Percentiles rank a stretch among this genome's conserved stretches.
These are phyloP conservation scores for Podospora didyma DNA, from an alignment of 495 filamentous ascomycete genomes.

Conservation along the genomic window DNA sequence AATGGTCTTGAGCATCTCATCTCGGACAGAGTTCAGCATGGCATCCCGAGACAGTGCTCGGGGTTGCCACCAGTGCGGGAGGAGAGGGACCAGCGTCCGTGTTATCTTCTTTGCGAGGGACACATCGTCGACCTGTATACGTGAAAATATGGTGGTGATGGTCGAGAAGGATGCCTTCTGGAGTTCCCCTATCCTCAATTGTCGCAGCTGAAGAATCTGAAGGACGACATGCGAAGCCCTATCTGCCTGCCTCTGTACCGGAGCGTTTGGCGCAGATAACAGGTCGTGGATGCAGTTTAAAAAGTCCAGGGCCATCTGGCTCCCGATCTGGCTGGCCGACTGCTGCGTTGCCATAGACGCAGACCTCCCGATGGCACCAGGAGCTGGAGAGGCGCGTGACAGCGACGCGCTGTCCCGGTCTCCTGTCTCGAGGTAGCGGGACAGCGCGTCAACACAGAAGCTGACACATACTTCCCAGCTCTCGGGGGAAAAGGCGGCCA, in stretches of 20 bases:
- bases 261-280: slow-evolving; percentile 65
- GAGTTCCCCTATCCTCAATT: slow-evolving; percentile 51
- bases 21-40: slow-evolving; percentile 54
- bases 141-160: slow-evolving; percentile 66
- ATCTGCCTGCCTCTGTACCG: slow-evolving; percentile 55
- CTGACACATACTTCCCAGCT: slow-evolving; percentile 65
- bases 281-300: slow-evolving; percentile 63
- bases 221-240: slow-evolving; percentile 55
- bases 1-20: slow-evolving; percentile 64
- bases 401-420: slow-evolving; percentile 28
- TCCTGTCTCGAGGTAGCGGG: slow-evolving; percentile 35
- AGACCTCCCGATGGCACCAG: slow-evolving; percentile 33
- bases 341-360: slow-evolving; percentile 12
- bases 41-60: slow-evolving; percentile 67
- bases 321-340: slow-evolving; percentile 22
- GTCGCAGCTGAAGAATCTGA: slow-evolving; percentile 58
- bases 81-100: slow-evolving; percentile 60
- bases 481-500: slow-evolving; percentile 45
- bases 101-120: slow-evolving; percentile 55
- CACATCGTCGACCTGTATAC: slow-evolving; percentile 62
- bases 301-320: slow-evolving; percentile 49
- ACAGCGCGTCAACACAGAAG: slow-evolving; percentile 60
- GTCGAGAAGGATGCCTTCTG: slow-evolving; percentile 69
- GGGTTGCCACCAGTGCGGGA: slow-evolving; percentile 68
- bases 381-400: slow-evolving; percentile 39